These are phyloP conservation scores for Malus hybrid DNA, from an alignment of 331 rosid species.

Conservation along the genomic window DNA sequence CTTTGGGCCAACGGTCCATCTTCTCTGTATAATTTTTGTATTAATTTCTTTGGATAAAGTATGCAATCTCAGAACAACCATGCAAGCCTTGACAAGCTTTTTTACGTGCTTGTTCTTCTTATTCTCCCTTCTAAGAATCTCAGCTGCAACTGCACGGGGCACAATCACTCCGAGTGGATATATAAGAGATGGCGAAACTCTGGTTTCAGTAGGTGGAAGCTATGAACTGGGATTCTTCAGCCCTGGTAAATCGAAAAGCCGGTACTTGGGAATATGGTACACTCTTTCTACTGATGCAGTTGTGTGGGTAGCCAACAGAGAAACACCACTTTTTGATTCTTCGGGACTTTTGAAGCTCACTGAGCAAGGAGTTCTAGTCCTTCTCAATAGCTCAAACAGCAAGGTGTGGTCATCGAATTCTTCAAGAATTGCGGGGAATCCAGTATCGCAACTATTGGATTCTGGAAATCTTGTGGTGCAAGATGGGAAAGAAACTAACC, in stretches of 20 bases:
- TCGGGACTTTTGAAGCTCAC: conserved; percentile 33
- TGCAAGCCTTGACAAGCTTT: background rate
- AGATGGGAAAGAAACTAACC: too few relatives aligned
- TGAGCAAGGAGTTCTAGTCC: conserved; percentile 22
- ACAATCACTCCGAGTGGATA: conserved; percentile 19
- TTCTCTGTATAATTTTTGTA: background rate
- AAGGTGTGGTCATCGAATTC: conserved; percentile 39
- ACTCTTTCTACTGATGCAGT: conserved; percentile 26
- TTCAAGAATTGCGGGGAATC: conserved; percentile 5
- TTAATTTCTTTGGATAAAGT: background rate
- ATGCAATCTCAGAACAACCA: background rate
- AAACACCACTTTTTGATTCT: conserved; percentile 34
- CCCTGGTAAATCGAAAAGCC: conserved; percentile 28
- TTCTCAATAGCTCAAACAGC: conserved; percentile 21
- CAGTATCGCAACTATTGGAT: conserved; percentile 37
- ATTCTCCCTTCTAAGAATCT: background rate
- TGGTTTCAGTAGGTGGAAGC: conserved; percentile 36
- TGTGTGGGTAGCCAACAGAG: conserved; percentile 60
- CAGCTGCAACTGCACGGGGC: conserved; percentile 16
- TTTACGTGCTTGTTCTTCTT: background rate
- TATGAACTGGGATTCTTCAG: conserved; percentile 53
- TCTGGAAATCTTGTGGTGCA: background rate
- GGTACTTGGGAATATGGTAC: conserved; percentile 63
- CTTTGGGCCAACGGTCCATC: background rate
- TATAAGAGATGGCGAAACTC: conserved; percentile 27